Base-by-base conservation (phyloP, 106 monocot genomes). In the Amphibolis antarctica region DNA sequence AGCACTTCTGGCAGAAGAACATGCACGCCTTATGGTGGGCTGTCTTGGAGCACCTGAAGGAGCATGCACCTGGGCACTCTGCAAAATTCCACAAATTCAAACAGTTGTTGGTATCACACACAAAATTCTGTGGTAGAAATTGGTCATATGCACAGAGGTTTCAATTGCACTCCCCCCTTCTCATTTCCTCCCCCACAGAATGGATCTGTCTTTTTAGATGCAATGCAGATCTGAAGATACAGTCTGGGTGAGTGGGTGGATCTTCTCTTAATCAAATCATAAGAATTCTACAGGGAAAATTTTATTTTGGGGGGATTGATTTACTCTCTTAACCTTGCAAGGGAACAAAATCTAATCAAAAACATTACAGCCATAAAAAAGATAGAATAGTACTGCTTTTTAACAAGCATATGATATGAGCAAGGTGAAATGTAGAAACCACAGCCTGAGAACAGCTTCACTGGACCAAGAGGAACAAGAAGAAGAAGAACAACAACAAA, bases 1-100 rank as follows among this genome's bases (percentile, higher is more conserved):
- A 88, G 46, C 88, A 88, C 65, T 88, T 76, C 67, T 88, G 88
- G 81, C 88, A 88, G 76, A 76, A 88, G 72, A 84, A 81, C 81
- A 88, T 28, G 67, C 88, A 84, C 12, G 84, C 81, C 51, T 88
- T 88, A 64, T 76, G 78, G 71, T 76, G 84, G 0, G 61, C 53
- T 17, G 81, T 88, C 59, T 81, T 81, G 5, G 84, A 84, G 64
- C 81, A 88, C 64, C 88, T 78, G 62, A 26, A 78, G 10, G 78
- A 28, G 28, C 88, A 88, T 25, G 81, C 78, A 20, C 73, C 80
- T 18, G 80, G 80, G 60, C 87, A 88, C 44, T 88, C 84, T 88
- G 70, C 49, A 68, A 25, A 56, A 19, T 45, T 24, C 12, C 5
- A 12, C 23, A n/a, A n/a, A 3, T 21, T 57, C 24, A 43, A 56